Conservation (phyloP, 495 filamentous ascomycete species). For the Penicillium odoratum region DNA sequence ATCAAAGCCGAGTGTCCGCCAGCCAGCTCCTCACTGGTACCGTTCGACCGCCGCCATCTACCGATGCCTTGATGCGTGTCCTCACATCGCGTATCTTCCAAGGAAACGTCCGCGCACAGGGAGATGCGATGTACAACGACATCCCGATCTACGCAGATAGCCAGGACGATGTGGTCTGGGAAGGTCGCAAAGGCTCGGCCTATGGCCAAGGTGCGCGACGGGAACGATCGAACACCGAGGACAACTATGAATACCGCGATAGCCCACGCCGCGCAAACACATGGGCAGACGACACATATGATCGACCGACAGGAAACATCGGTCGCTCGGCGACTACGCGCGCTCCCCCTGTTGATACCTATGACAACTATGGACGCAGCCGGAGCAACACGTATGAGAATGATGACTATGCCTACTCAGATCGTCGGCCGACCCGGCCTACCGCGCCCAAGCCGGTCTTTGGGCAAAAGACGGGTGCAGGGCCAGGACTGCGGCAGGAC, state of each 20-base stretch:
- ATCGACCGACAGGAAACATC: constrained; percentile 55
- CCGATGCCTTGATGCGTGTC: constrained; percentile 79
- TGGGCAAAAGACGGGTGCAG: constrained; percentile 54
- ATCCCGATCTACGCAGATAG: constrained; percentile 86
- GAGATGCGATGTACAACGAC: constrained; percentile 88
- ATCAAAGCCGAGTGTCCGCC: constrained; percentile 80
- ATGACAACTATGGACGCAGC: constrained; percentile 48
- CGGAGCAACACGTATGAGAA: constrained; percentile 47
- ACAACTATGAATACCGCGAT: constrained; percentile 64
- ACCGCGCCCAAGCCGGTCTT: constrained; percentile 89
- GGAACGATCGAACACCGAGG: constrained; percentile 54
- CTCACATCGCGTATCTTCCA: constrained; percentile 82
- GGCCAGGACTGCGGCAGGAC: constrained; percentile 65
- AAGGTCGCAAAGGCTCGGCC: constrained; percentile 70
- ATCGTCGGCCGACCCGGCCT: constrained; percentile 61
- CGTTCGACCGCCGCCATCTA: constrained; percentile 75
- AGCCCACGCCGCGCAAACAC: constrained; percentile 70
- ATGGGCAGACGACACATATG: constrained; percentile 89
- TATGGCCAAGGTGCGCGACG: constrained; percentile 71
- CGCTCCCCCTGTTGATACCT: constrained; percentile 42
- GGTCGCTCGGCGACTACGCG: constrained; percentile 54
- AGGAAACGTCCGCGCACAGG: constrained; percentile 51
- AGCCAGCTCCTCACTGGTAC: constrained; percentile 74
- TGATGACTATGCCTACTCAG: constrained; percentile 62
- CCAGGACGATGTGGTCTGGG: constrained; percentile 93